phyloP scores from a whole-genome alignment of 75 land plant genomes.

The Isoetes taiwanensis region DNA sequence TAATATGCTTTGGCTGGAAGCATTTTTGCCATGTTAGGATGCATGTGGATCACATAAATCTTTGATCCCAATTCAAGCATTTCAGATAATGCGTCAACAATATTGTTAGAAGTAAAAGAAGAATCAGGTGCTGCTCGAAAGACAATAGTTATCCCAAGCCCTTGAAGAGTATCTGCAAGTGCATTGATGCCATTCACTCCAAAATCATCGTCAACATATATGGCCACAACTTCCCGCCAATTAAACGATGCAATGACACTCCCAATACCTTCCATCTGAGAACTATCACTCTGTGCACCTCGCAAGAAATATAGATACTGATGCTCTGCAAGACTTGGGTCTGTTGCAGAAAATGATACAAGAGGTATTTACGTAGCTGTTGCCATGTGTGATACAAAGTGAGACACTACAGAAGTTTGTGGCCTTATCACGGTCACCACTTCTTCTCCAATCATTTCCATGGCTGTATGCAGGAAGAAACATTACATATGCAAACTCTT shows the following conservation, averaged over 20 bases:
- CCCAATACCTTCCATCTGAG: slow-evolving; percentile 62
- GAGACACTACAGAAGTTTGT: slow-evolving; percentile 60
- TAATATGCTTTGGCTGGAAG: too few relatives aligned
- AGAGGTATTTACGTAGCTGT: slow-evolving; percentile 58
- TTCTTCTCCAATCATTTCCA: slow-evolving; percentile 47
- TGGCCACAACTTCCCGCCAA: slow-evolving; percentile 65
- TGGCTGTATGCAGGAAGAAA: too few relatives aligned
- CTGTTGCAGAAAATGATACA: slow-evolving; percentile 59
- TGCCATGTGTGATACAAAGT: slow-evolving; percentile 47
- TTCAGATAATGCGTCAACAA: too few relatives aligned
- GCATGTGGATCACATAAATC: too few relatives aligned
- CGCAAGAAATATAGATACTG: slow-evolving; percentile 61
- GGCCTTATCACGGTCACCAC: slow-evolving; percentile 55
- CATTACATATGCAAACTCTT: too few relatives aligned
- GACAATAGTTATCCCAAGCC: slow-evolving; percentile 36
- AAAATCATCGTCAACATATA: slow-evolving; percentile 69
- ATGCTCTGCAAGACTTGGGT: slow-evolving; percentile 56
- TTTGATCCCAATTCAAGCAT: too few relatives aligned
- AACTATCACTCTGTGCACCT: slow-evolving; percentile 47
- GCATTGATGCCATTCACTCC: slow-evolving; percentile 61
- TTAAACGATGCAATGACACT: slow-evolving; percentile 31
- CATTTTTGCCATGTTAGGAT: too few relatives aligned
- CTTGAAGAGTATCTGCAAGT: slow-evolving; percentile 46
- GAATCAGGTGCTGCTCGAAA: too few relatives aligned
- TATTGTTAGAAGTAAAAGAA: too few relatives aligned